Evolutionary conservation across 2,329 filamentous ascomycete genomes (phyloP).

Genomic region (Orbilia quercus): DNA sequence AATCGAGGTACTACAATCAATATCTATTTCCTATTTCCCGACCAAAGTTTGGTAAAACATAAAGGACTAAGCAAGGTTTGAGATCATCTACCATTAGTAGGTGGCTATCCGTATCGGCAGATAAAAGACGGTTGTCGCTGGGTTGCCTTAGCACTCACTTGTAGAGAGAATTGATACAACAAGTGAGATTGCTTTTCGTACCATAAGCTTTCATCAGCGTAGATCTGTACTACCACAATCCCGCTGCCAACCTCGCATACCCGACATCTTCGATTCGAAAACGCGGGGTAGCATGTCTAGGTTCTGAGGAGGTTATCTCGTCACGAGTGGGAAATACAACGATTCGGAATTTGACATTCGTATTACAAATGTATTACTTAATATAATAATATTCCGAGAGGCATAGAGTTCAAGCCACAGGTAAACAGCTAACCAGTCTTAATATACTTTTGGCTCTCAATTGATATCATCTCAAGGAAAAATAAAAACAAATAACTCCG

Average conservation of each 20-base stretch:
- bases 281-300: no score
- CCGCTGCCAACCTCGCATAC: slow-evolving; percentile 28
- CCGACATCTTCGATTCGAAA: neutral
- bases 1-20: slow-evolving; percentile 4
- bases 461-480: no score
- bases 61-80: no score
- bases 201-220: neutral
- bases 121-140: neutral
- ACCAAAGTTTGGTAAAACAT: slow-evolving; percentile 1
- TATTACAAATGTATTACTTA: slow-evolving; percentile 3
- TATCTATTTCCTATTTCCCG: slow-evolving; percentile 11
- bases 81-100: slow-evolving; percentile 1
- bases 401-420: no score
- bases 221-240: slow-evolving; percentile 14
- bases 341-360: neutral
- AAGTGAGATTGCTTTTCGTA: neutral
- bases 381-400: neutral
- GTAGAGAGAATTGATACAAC: neutral
- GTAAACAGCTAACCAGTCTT: no score
- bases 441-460: no score
- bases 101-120: neutral
- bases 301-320: neutral
- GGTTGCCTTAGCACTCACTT: neutral
- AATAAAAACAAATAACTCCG: no score
- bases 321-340: neutral